Base-by-base conservation (phyloP, 1,139 yeast species). In the Yamadazyma kanchanaburiensis region DNA sequence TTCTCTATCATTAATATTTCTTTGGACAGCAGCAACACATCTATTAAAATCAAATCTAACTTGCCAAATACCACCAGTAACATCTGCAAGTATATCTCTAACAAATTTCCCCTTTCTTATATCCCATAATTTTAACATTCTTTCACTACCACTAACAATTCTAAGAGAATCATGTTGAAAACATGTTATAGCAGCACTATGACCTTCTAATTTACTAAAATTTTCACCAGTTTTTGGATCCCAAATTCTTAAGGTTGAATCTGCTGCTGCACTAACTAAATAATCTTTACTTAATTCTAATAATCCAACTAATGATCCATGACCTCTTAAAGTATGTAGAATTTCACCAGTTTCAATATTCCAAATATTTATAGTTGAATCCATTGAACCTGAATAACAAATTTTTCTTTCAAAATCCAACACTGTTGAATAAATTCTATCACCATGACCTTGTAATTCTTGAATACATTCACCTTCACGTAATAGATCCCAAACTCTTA, bases 251-350 rank as follows among this genome's bases (percentile, higher is more conserved):
- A 91, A 67, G 0, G 96, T 81, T 1, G 94, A 77, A 53, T 91
- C 98, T 0, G 97, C 97, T 1, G 97, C 97, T 0, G 96, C 98
- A 22, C 95, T 83, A 2, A 91, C 95, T n/a, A 91, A 66, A 24
- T 78, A 79, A 13, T 82, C 79, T 24, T 84, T 80, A 6, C 87
- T 80, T 15, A 89, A 69, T 27, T 85, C 88, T 20, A 94, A 66
- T 14, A 91, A 63, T 0, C 98, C 98, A 13, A 91, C 98, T 13
- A 91, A 62, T 10, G 94, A 85, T 0, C 87, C 79, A 55, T 91
- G 98, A 0, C 96, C 96, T 36, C 78, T 85, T 22, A 86, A 60
- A 1, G 85, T 72, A 33, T 75, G 67, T 17, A 84, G 52, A 25
- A 81, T 64, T 27, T 76, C 70, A 8, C 96, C 96, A 18, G 81